Evolutionary conservation across 2,329 filamentous ascomycete genomes (phyloP), one percentile per base, ranked within the genome.

Genomic region (Alternaria triticina): DNA sequence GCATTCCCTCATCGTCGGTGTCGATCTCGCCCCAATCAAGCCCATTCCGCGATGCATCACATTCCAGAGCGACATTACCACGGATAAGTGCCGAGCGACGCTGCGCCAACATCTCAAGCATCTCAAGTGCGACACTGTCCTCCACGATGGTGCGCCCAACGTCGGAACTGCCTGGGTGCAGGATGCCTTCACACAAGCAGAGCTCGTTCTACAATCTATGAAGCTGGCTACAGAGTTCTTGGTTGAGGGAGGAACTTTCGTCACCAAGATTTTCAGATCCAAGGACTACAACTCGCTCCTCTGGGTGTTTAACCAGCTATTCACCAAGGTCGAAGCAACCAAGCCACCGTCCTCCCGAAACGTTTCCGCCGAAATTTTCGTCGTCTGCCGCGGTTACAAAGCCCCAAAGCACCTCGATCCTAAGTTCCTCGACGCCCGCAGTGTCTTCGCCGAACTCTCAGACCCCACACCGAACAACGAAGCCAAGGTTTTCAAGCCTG

Each of bases 101-200:
- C 92, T 99, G 66, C 87, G 94, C 74, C 88, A 90, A 62, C 94
- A 99, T 76, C 83, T 99, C 52, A 98, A 98, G 83, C 94, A 93
- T 11, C 95, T 93, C 91, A 98, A 98, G 80, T 94, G 93, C 20
- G 96, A 99, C 79, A 93, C 92, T 0, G 96, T 99, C 6, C 85
- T 99, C 43, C 96, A 99, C 83, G 96, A 99, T 79, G 96, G 96
- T 82, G 96, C 96, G 1, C 96, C 96, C 50, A 99, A 99, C 75
- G 96, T 99, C 61, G 96, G 96, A 89, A 95, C 94, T 1, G 94
- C 96, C 0, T 99, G 96, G 96, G 91, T 94, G 46, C 96, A 99
- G 83, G 96, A 99, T 84, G 96, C 96, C 47, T 99, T 97, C 86
- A 95, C 95, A 66, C 96, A 99, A 82, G 96, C 95, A 62, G 95